Percentiles rank a stretch among this genome's conserved stretches.
These are phyloP conservation scores for Chaetothyriales sp. DNA, from an alignment of 2,329 filamentous ascomycete species.

Conservation along the genomic window DNA sequence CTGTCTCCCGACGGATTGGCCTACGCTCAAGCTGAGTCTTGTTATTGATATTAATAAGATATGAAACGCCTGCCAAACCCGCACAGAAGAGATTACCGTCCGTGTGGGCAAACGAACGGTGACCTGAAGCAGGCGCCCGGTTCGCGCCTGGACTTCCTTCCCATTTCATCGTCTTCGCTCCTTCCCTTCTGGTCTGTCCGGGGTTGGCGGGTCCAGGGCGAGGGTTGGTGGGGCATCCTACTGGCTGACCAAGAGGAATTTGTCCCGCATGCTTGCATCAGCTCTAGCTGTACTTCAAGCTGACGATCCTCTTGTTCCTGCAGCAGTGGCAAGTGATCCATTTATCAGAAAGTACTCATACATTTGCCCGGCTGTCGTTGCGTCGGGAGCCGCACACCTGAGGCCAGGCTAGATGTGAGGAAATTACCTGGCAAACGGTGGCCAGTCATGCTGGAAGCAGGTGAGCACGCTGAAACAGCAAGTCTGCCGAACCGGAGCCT, in stretches of 20 bases:
- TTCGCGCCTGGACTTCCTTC: no score
- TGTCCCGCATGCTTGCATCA: background rate
- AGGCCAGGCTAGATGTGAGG: background rate
- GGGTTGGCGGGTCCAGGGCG: background rate
- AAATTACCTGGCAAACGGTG: background rate
- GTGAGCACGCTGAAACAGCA: background rate
- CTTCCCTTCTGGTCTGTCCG: no score
- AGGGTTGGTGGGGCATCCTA: background rate
- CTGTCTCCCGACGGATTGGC: background rate
- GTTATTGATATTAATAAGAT: background rate
- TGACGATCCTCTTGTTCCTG: background rate
- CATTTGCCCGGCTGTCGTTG: background rate
- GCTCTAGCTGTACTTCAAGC: background rate
- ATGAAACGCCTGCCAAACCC: background rate
- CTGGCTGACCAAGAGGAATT: background rate
- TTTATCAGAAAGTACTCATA: background rate
- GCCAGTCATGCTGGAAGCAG: background rate
- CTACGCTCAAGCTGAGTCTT: background rate
- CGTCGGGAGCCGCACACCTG: background rate
- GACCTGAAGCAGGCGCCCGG: background rate
- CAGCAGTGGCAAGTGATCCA: background rate
- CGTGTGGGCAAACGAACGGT: background rate
- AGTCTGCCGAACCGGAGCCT: background rate
- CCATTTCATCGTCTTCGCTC: no score
- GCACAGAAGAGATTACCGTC: background rate